Base-by-base conservation (phyloP, 129 eudicot species). In the Saussurea involucrata region DNA sequence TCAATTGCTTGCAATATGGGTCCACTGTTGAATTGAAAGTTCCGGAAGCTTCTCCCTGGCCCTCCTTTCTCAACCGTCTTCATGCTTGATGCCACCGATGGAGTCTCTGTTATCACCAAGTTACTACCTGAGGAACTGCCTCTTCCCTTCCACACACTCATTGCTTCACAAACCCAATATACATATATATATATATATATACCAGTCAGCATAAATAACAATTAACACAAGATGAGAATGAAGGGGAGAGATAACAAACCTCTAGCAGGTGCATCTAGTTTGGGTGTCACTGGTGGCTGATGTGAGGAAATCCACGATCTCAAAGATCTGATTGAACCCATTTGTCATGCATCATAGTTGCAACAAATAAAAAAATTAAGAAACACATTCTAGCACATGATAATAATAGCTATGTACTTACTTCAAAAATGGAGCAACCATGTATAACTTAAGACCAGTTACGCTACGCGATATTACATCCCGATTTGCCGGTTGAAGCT, bases 341-440 rank as follows among this genome's bases (percentile, higher is more conserved):
- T 8, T 21, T 36, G 24, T 61, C 17, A 44, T 63, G n/a, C n/a
- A n/a, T n/a, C n/a, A n/a, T n/a, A n/a, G n/a, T n/a, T 6, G 5
- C 29, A 3, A 37, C 73, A 34, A 63, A 46, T 46, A 65, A 27
- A 60, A 24, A 21, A 12, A 4, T 27, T 5, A 7, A 10, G 10
- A 1, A 36, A 71, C 27, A 74, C 4, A 67, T 27, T 24, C 24
- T 66, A 4, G 6, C 31, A 29, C 60, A 33, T 20, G 37, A 36
- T n/a, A 18, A 17, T 9, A 66, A 32, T 33, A 34, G 6, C 0
- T 34, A 46, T 11, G 29, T 40, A 86, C 97, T 82, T 78, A 95
- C 99, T 80, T 76, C 61, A 95, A 65, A 82, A 95, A 95, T 9
- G 99, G 99, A 84, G 97, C 85, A 84, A 95, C 99, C 99, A 95